Evolutionary conservation across 768 basidiomycete genomes (phyloP).

Genomic region (Melanogaster broomeanus): DNA sequence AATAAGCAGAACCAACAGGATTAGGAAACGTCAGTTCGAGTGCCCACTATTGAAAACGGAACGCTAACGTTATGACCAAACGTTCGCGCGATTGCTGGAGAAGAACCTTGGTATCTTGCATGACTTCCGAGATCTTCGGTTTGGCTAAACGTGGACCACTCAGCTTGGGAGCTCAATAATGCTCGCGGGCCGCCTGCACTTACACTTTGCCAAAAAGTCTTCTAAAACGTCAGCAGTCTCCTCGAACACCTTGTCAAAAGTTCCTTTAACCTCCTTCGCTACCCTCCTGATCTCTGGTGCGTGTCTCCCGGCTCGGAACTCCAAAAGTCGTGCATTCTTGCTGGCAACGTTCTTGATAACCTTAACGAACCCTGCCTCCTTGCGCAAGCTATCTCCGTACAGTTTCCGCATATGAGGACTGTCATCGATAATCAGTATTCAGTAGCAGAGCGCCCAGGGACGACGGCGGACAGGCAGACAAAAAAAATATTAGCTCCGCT

Average conservation of each 20-base stretch:
- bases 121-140: conserved; percentile 84
- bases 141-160: conserved; percentile 53
- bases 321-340: conserved; percentile 76
- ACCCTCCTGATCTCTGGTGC: conserved; percentile 80
- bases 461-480: not conserved
- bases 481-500: not conserved
- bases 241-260: conserved; percentile 93
- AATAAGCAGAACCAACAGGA: not conserved
- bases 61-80: conserved; percentile 85
- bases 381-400: conserved; percentile 90
- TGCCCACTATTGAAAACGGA: not conserved
- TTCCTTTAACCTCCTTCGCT: conserved; percentile 91
- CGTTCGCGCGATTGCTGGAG: conserved; percentile 89
- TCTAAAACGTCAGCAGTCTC: conserved; percentile 92
- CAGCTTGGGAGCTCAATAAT: conserved; percentile 3
- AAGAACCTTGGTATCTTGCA: conserved; percentile 90
- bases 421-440: conserved; percentile 1
- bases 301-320: conserved; percentile 76
- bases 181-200: conserved; percentile 25
- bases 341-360: conserved; percentile 94
- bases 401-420: conserved; percentile 99
- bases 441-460: not conserved
- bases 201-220: conserved; percentile 91
- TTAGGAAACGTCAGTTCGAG: not conserved
- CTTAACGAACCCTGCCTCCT: conserved; percentile 97